phyloP scores from a whole-genome alignment of 306 rosid genomes.

The Pyrus betulifolia region DNA sequence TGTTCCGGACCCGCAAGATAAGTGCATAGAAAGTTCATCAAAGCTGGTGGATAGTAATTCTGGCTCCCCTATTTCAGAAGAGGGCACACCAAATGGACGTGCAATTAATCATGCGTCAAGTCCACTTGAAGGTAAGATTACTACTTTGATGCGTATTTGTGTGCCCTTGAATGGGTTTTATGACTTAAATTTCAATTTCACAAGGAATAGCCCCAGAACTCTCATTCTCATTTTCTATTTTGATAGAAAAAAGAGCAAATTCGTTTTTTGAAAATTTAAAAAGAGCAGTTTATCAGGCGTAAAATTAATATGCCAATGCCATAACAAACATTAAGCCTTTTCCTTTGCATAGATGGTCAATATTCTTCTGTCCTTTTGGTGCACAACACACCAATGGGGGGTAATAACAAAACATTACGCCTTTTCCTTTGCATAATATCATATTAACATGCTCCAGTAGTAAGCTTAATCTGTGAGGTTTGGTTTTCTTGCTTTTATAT shows the following conservation, averaged over 20 bases:
- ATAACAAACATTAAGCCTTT: background rate
- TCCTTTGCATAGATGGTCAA: background rate
- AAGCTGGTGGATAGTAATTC: conserved; percentile 71
- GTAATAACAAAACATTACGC: background rate
- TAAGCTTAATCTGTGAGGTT: background rate
- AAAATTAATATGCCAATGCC: background rate
- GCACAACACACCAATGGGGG: background rate
- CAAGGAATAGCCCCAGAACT: background rate
- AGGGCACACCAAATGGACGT: conserved; percentile 71
- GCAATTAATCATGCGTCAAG: conserved; percentile 56
- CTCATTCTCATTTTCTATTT: background rate
- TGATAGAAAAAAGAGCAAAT: background rate
- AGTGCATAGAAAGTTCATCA: conserved; percentile 59
- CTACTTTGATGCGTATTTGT: background rate
- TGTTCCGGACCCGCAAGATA: conserved; percentile 57
- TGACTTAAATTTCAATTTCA: background rate
- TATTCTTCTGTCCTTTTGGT: background rate
- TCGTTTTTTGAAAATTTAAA: background rate
- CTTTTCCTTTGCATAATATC: background rate
- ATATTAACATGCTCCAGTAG: background rate
- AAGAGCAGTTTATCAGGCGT: background rate
- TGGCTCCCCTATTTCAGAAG: conserved; percentile 91
- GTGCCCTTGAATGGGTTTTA: background rate
- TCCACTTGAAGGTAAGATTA: conserved; percentile 65
- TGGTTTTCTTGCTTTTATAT: background rate